Evolutionary conservation across 768 basidiomycete species (phyloP), one percentile per base, ranked within the genome.

Genomic region (Phaeotremella fagi): DNA sequence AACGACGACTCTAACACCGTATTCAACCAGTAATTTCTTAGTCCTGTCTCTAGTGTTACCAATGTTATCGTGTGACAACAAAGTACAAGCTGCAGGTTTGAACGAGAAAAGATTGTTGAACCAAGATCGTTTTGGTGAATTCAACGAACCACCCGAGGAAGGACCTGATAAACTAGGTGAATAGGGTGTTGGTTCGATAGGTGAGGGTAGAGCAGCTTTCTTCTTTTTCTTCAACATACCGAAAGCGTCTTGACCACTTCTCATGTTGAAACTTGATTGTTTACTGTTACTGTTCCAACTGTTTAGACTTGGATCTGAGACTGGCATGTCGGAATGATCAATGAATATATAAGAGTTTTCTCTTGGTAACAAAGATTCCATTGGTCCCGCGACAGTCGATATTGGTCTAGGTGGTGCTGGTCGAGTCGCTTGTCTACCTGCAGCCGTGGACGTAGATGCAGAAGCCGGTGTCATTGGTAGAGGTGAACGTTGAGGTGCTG

Each of bases 81-180:
- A 61, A 0, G 73, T 75, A 57, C 73, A 77, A 22, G 76, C 59
- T 5, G 65, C 48, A 11, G 87, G 83, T 65, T 85, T 88, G 77
- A 89, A 85, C 70, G 82, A 86, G 81, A 97, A 92, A 36, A 95
- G 80, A 64, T 84, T 87, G 38, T 83, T 83, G 57, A 99, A 82
- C 94, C 92, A 98, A 46, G 80, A 82, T 57, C 82, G 82, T 75
- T 80, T 84, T 16, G 82, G 81, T 24, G 77, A 76, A 20, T 45
- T 49, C 16, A 37, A 35, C 26, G 55, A 59, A 18, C 44, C 27
- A 4, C 44, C 43, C n/a, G 54, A 45, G 15, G 56, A 43, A 27
- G 52, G 51, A 36, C 56, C 61, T 14, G 55, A n/a, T 16, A 62
- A 33, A 25, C 65, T 60, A 25, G 60, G 47, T n/a, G 61, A 59